phyloP scores from a whole-genome alignment of 2,329 filamentous ascomycete genomes.

The Epichloe coenophiala region DNA sequence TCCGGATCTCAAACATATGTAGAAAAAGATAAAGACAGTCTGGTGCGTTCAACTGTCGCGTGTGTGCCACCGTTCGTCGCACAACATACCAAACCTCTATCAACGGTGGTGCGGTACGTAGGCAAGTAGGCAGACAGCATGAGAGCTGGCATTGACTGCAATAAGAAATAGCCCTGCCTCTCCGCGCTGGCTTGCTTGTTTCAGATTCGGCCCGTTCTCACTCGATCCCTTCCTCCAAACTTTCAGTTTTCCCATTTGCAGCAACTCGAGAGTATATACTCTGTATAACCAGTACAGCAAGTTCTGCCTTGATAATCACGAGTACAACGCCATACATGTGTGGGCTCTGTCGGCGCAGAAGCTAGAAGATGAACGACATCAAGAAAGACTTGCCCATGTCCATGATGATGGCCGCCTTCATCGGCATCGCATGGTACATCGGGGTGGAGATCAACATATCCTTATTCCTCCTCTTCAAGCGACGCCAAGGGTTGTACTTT shows the following conservation, averaged over 20 bases:
- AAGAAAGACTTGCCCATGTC: slow-evolving; percentile 12
- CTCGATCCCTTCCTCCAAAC: too few species aligned
- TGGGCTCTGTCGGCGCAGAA: too few species aligned
- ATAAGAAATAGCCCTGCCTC: too few species aligned
- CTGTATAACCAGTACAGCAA: too few species aligned
- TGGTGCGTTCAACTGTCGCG: neutral
- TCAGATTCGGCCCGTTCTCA: too few species aligned
- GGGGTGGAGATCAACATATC: slow-evolving; percentile 17
- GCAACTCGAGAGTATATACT: too few species aligned
- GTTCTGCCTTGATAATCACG: too few species aligned
- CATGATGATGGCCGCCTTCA: slow-evolving; percentile 24
- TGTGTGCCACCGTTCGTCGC: neutral
- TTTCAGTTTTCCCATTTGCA: too few species aligned
- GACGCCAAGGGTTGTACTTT: slow-evolving; percentile 18
- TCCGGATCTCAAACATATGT: neutral
- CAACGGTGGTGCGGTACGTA: neutral
- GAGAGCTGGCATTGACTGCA: too few species aligned
- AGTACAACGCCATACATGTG: too few species aligned
- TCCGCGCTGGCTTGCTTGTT: too few species aligned
- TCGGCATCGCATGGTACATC: slow-evolving; percentile 21
- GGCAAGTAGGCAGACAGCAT: too few species aligned
- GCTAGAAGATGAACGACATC: slow-evolving; percentile 7
- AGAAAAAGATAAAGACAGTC: neutral
- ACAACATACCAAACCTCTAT: neutral
- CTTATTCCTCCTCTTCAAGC: slow-evolving; percentile 17